phyloP scores from a whole-genome alignment of 192 early-diverging fungal species.

The Chytriomyces sp. region DNA sequence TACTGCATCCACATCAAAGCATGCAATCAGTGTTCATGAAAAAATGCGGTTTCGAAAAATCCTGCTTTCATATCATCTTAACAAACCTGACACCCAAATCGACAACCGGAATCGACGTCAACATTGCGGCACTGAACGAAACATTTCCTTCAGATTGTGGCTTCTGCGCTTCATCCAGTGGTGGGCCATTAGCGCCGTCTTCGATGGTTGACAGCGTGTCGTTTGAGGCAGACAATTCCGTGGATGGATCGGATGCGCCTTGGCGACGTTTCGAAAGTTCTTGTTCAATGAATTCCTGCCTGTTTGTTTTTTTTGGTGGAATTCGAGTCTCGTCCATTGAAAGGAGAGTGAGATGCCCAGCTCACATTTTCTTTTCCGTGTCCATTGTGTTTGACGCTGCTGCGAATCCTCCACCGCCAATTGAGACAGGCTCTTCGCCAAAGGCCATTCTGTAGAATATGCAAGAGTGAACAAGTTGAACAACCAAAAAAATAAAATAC shows the following conservation, averaged over 20 bases:
- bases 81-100: conserved; percentile 82
- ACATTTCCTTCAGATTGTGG: conserved; percentile 85
- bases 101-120: conserved; percentile 90
- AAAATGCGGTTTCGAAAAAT: background rate
- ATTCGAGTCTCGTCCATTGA: no score
- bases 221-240: background rate
- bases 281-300: conserved; percentile 83
- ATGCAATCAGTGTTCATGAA: background rate
- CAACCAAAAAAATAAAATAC: conserved; percentile 35
- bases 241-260: conserved; percentile 28
- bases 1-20: conserved; percentile 45
- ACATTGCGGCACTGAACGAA: conserved; percentile 82
- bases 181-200: background rate
- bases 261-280: conserved; percentile 65
- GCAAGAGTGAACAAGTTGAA: background rate
- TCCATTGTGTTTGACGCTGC: conserved; percentile 49
- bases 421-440: conserved; percentile 6
- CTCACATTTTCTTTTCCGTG: conserved; percentile 51
- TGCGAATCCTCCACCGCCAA: conserved; percentile 26
- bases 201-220: no score
- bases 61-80: no score
- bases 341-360: no score
- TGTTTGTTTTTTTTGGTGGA: no score
- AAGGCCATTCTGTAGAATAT: conserved; percentile 5
- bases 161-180: conserved; percentile 59